These are phyloP conservation scores for Zasmidium cellare DNA, from an alignment of 2,329 filamentous ascomycete species.

Conservation along the genomic window DNA sequence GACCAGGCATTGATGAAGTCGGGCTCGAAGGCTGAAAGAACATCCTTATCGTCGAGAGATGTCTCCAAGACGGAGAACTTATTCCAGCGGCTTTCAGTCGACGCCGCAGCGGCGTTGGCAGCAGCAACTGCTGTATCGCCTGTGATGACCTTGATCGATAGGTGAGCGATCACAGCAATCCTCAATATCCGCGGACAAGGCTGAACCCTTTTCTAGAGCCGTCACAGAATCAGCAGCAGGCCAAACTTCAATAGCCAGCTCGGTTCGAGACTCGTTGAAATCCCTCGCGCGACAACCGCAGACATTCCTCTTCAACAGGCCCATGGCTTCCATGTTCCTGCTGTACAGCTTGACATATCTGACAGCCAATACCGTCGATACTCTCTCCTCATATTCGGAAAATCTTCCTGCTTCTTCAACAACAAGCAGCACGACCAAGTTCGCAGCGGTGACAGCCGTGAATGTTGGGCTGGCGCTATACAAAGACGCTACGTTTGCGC, in stretches of 20 bases:
- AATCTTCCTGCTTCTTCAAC: conserved; percentile 14
- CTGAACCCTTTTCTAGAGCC: conserved; percentile 13
- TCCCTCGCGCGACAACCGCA: conserved; percentile 14
- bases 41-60: neutral
- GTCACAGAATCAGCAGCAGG: conserved; percentile 22
- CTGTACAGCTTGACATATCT: conserved; percentile 25
- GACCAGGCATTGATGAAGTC: neutral
- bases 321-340: conserved; percentile 22
- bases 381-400: conserved; percentile 9
- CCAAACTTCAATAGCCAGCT: conserved; percentile 12
- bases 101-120: conserved; percentile 21
- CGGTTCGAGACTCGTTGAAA: conserved; percentile 10
- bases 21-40: neutral
- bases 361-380: conserved; percentile 23
- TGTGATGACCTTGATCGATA: conserved; percentile 24
- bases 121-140: conserved; percentile 24
- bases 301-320: conserved; percentile 16
- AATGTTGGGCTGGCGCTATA: conserved; percentile 23
- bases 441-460: conserved; percentile 17
- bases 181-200: neutral
- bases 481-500: conserved; percentile 25
- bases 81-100: conserved; percentile 7
- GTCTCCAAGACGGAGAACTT: neutral
- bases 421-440: conserved; percentile 17
- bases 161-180: conserved; percentile 8